These are phyloP conservation scores for Lachancea quebecensis DNA, from an alignment of 805 yeast species.

Conservation along the genomic window DNA sequence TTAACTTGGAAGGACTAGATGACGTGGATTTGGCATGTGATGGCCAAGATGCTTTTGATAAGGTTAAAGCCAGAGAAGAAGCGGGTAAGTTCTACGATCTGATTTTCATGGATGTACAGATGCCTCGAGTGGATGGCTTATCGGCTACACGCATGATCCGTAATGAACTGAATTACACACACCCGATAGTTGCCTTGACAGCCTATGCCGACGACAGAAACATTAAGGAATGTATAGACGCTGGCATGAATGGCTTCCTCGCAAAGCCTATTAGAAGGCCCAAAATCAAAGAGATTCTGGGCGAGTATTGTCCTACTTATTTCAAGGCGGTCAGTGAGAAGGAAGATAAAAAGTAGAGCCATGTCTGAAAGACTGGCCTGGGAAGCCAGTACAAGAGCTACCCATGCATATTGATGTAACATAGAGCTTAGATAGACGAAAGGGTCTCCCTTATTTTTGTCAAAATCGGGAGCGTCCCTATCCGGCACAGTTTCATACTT, in stretches of 20 bases:
- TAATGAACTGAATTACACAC: slow-evolving; percentile 46
- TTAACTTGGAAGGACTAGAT: slow-evolving; percentile 70
- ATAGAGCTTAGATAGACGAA: too few relatives aligned
- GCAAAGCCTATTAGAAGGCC: slow-evolving; percentile 80
- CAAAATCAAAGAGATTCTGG: slow-evolving; percentile 50
- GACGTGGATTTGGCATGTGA: slow-evolving; percentile 77
- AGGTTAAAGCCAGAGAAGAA: slow-evolving; percentile 44
- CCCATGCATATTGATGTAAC: too few relatives aligned
- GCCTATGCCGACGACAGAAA: slow-evolving; percentile 94
- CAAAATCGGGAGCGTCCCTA: not conserved
- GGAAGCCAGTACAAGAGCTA: too few relatives aligned
- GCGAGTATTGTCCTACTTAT: slow-evolving; percentile 24
- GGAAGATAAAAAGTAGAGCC: not conserved
- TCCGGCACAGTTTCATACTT: not conserved
- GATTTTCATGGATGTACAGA: slow-evolving; percentile 94
- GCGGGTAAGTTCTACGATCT: slow-evolving; percentile 49
- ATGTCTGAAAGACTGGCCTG: not conserved
- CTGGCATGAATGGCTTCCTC: slow-evolving; percentile 91
- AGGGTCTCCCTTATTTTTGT: too few relatives aligned
- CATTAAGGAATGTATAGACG: slow-evolving; percentile 72
- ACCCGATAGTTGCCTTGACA: slow-evolving; percentile 88
- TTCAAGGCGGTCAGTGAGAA: not conserved
- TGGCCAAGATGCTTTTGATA: slow-evolving; percentile 81
- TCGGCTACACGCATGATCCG: slow-evolving; percentile 74
- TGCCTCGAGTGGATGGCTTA: slow-evolving; percentile 91